Base-by-base conservation (phyloP, 176 grass and related monocot species). In the Triticum urartu region DNA sequence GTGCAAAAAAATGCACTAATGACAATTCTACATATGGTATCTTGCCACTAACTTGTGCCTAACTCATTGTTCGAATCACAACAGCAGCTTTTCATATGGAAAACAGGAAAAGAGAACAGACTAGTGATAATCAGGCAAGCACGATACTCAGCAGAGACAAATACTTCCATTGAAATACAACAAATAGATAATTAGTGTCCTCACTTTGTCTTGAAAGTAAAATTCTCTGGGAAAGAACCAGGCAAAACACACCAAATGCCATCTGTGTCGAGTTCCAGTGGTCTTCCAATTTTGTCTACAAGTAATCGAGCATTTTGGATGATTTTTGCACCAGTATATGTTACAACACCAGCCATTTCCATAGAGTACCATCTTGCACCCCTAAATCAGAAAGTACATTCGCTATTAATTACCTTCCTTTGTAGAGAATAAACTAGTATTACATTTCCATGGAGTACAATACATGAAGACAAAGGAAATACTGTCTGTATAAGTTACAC, bases 261-360 rank as follows among this genome's bases (percentile, higher is more conserved):
- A 84, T 98, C 96, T 84, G 96, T 98, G 76, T 98, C 96, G 11
- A 98, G 86, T 90, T 98, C 96, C 71, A 95, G 90, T 77, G 96
- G 96, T 85, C 91, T 92, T 75, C 96, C 96, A 83, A 98, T 98
- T 86, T 98, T 95, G 72, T 98, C 96, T 58, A 98, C 90, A 87
- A 98, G 93, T 65, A 98, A 59, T 42, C 95, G 91, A 38, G 95
- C 93, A 89, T 98, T 95, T 88, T 98, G 95, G 59, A 98, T 98
- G 64, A 98, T 98, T 77, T 98, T 98, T 2, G 95, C 95, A 81
- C 95, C 95, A 87, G 95, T 98, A 87, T 98, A 98, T 67, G 95
- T 98, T 20, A 98, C 95, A 85, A 98, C 95, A 83, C 95, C 95
- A 87, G 95, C 95, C 96, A 98, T 98, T 95, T 98, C 96, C 96